Base-by-base conservation (phyloP, 2,329 filamentous ascomycete genomes). In the Aureobasidium sp. region DNA sequence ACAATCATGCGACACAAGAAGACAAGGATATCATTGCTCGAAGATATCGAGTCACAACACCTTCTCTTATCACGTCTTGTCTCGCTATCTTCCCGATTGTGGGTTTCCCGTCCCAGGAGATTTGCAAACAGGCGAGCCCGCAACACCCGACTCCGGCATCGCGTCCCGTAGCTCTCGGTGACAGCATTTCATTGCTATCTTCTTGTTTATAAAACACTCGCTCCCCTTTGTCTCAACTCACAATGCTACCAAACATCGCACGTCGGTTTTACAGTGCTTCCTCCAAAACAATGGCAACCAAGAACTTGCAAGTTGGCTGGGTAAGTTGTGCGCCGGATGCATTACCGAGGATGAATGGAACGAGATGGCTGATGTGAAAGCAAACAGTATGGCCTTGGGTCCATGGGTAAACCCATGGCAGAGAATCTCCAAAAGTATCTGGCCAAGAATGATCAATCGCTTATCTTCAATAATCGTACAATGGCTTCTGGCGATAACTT, bases 331-430 rank as follows among this genome's bases (percentile, higher is more conserved):
- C 32, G 21, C 41, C 29, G 41, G 11, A 4, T 49, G 41, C 41
- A 39, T 55, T 48, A 11, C 37, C 39, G 32, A 29, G 21, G 30
- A 34, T 6, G 2, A 7, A 10, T 27, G 16, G 13, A 15, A 10
- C 10, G 52, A 7, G 11, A 36, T 27, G 16, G 47, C 47, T 49
- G 6, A 49, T 27, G n/a, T 36, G 30, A 29, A 21, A 30, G n/a
- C 1, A 6, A 48, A 55, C 25, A 61, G 60, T 62, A 74, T 67
- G 76, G 76, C 63, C 74, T 77, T 55, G 76, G 75, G 41, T 77
- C 75, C 36, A 77, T 77, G 75, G 76, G 76, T 63, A 72, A 75
- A 16, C 73, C 72, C 65, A 77, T 77, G 76, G 75, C 76, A 60
- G 69, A 67, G 50, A 77, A 77, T 59, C 70, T 77, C 8, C 75